Percentiles rank a stretch among this genome's conserved stretches.
Conservation (phyloP, 1,284 basidiomycete species). For the Microbotryum saponariae region DNA sequence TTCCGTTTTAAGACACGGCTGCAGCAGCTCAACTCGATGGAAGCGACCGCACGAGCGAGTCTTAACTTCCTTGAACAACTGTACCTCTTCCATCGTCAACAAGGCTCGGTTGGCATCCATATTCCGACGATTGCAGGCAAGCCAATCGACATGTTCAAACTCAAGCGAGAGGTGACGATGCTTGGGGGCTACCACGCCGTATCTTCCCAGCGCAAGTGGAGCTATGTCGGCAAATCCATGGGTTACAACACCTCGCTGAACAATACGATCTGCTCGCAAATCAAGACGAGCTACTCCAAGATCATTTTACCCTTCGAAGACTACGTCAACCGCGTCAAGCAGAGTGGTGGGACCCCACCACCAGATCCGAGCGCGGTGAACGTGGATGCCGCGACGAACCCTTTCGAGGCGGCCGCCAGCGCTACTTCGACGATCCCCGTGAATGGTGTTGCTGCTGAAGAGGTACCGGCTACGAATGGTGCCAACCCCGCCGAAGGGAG, state of each 20-base stretch:
- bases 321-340: constrained; percentile 54
- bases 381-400: constrained; percentile 7
- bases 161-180: constrained; percentile 69
- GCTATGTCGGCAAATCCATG: constrained; percentile 30
- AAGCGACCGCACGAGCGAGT: constrained; percentile 91
- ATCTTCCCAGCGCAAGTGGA: constrained; percentile 35
- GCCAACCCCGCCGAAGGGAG: no score
- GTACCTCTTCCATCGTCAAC: constrained; percentile 52
- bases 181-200: constrained; percentile 80
- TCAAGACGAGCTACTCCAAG: constrained; percentile 80
- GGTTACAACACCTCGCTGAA: constrained; percentile 33
- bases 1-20: constrained; percentile 94
- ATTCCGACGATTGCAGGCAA: constrained; percentile 89
- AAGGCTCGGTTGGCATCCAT: constrained; percentile 66
- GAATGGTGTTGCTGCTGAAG: no score
- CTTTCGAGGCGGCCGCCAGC: no score
- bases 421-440: no score
- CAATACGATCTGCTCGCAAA: constrained; percentile 72
- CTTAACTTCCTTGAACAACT: constrained; percentile 96
- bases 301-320: constrained; percentile 92
- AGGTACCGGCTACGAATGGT: no score
- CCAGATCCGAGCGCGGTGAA: constrained; percentile 21
- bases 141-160: constrained; percentile 82
- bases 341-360: constrained; percentile 13
- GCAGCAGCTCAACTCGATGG: constrained; percentile 91